Evolutionary conservation across 768 basidiomycete genomes (phyloP).

Genomic region (Roridomyces roridus): DNA sequence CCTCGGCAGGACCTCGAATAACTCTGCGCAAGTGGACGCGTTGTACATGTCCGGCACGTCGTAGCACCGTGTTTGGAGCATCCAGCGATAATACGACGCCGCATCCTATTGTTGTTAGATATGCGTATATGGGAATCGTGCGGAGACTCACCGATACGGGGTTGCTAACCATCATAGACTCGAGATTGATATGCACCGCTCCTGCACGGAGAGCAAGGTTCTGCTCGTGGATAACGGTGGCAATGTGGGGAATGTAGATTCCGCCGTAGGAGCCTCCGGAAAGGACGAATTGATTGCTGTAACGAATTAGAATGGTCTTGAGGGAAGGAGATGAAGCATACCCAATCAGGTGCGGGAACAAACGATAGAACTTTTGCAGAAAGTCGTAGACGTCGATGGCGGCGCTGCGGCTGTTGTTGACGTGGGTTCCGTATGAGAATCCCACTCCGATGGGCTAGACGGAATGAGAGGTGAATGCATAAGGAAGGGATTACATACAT

Average conservation of each 20-base stretch:
- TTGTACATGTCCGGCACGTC: constrained; percentile 34
- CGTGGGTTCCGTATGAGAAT: constrained; percentile 34
- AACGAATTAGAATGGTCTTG: neutral
- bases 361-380: constrained; percentile 35
- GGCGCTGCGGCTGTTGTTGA: constrained; percentile 34
- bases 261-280: constrained; percentile 43
- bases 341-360: constrained; percentile 25
- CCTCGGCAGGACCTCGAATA: constrained; percentile 28
- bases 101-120: constrained; percentile 28
- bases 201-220: constrained; percentile 34
- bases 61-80: constrained; percentile 34
- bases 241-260: constrained; percentile 41
- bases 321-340: neutral
- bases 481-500: no score
- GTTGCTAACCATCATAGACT: constrained; percentile 40
- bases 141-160: constrained; percentile 26
- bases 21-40: constrained; percentile 31
- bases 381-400: constrained; percentile 41
- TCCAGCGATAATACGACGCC: constrained; percentile 35
- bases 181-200: constrained; percentile 35
- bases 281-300: constrained; percentile 31
- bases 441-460: constrained; percentile 35
- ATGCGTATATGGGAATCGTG: no score
- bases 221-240: constrained; percentile 39
- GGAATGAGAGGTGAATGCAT: no score